Base-by-base conservation (phyloP, 2,329 filamentous ascomycete species). In the Phaeophleospora eucalypticola region DNA sequence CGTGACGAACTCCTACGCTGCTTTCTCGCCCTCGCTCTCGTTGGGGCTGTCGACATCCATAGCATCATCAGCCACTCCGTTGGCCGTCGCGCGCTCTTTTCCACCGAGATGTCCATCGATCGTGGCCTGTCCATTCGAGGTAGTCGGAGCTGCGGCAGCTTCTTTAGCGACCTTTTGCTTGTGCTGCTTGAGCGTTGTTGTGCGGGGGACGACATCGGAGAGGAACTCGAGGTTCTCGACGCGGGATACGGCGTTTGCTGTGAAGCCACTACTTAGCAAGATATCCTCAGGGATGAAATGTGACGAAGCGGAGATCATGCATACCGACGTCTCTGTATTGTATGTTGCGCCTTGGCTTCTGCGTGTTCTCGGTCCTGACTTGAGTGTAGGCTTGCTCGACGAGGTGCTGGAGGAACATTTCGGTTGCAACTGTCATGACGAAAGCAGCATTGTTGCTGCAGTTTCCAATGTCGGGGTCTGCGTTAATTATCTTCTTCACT, bases 161-260 rank as follows among this genome's bases (percentile, higher is more conserved):
- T 62, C 57, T 32, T 58, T 56, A 27, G 55, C 52, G 39, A 53
- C 48, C 61, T 68, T 71, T 56, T 82, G 82, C 71, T 89, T 91
- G 70, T 86, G 80, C 57, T 87, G 80, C 64, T 86, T 87, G 72
- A 83, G 94, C 14, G 87, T 83, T 4, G 84, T 80, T 1, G 90
- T 96, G 65, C 86, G 86, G 47, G 93, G 93, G 32, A 96, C 86
- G 19, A 95, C 81, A 68, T 98, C 93, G 53, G 86, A 79, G 12
- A 98, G 80, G 65, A 98, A 98, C 67, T 98, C 90, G 42, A 98
- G 84, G 66, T 94, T 94, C 68, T 97, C 93, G 53, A 89, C 83
- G 65, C 89, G 86, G 6, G 86, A 81, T 45, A 97, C 84, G 20
- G 93, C 91, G 61, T 82, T 87, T 58, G 90, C 89, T 89, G 60